phyloP scores from a whole-genome alignment of 164 flowering plant species.

The Echeveria elegans region DNA sequence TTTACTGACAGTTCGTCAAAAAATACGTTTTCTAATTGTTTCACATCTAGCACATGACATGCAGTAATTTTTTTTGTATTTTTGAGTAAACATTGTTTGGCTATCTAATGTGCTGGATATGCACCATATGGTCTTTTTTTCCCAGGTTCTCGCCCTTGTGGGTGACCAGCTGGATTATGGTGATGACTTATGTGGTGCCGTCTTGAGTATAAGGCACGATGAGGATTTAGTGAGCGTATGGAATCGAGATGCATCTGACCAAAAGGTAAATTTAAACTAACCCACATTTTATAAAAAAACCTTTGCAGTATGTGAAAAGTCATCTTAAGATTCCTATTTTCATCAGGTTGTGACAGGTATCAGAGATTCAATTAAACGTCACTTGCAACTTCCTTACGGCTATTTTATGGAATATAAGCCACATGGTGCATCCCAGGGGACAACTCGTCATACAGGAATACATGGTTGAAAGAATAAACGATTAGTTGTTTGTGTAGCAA shows the following conservation, averaged over 20 bases:
- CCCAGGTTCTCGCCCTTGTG: conserved; percentile 81
- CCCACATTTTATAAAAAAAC: not conserved
- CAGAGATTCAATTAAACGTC: conserved; percentile 82
- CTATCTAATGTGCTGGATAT: no score
- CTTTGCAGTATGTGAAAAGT: not conserved
- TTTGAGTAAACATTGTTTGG: no score
- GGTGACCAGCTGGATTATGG: conserved; percentile 93
- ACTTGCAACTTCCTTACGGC: conserved; percentile 81
- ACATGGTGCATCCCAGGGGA: conserved; percentile 90
- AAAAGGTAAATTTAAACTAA: conserved; percentile 54
- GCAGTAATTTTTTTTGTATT: no score
- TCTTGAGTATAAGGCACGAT: conserved; percentile 80
- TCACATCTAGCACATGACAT: no score
- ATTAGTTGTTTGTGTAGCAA: no score
- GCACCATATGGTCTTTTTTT: no score
- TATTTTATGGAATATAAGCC: conserved; percentile 98
- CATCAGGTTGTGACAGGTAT: conserved; percentile 85
- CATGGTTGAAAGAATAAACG: conserved; percentile 91
- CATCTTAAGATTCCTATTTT: conserved; percentile 7
- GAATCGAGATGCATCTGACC: conserved; percentile 94
- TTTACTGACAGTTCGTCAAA: no score
- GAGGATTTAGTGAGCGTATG: conserved; percentile 94
- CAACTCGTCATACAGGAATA: conserved; percentile 89
- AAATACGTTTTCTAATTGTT: no score
- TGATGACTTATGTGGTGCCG: conserved; percentile 87